Base-by-base conservation (phyloP, 2,329 filamentous ascomycete genomes). In the Dothidotthia symphoricarpi region DNA sequence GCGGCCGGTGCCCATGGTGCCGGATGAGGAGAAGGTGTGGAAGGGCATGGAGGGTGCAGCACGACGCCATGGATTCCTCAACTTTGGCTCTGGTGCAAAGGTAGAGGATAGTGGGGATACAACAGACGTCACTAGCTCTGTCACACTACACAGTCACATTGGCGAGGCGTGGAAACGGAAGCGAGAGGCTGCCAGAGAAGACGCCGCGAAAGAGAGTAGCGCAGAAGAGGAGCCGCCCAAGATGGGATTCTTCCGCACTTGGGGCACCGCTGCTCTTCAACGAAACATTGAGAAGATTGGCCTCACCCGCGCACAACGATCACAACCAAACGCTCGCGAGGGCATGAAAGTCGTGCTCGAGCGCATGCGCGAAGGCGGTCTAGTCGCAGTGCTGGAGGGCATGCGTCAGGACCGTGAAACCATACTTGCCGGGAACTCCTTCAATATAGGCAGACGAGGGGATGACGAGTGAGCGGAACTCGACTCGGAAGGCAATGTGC, bases 291-390 rank as follows among this genome's bases (percentile, higher is more conserved):
- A 93, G 70, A 78, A 78, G 36, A 82, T 91, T 44, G 86, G 85
- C 9, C 81, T 86, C 26, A 84, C 82, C 58, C 85, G 87, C 61
- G 88, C 87, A 4, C 79, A 84, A 49, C 83, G 85, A 55, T 85
- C 87, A 61, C 76, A 91, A 55, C 82, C 83, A 34, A 90, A 90
- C 70, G 87, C 85, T 52, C 81, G 85, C 33, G 85, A 90, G 63
- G 87, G 87, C 32, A 91, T 93, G 87, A 82, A 80, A 39, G 80
- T 90, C 25, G 86, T 93, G 7, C 74, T 93, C 15, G 85, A 89
- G 66, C 75, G 86, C 31, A 65, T 87, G 59, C 72, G 83, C 36
- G 72, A 74, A 41, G 83, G 83, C 26, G 84, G 83, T 1, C 69
- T 87, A 13, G 80, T 85, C 12, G 82, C 68, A 15, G 83, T 86